Evolutionary conservation across 2,329 filamentous ascomycete genomes (phyloP).

Genomic region (Diatrype stigma): DNA sequence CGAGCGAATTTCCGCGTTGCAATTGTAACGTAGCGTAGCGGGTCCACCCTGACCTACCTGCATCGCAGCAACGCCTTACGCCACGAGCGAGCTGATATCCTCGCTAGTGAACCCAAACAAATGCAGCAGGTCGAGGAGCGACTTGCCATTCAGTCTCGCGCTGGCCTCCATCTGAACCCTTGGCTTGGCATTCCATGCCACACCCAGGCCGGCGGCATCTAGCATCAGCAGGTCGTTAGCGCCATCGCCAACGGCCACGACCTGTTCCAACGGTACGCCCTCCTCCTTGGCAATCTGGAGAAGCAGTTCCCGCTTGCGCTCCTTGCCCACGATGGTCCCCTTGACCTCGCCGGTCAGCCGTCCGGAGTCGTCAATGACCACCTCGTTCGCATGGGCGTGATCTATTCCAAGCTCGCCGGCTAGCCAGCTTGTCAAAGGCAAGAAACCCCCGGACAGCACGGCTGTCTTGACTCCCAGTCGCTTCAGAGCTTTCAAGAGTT

Average conservation of each 20-base stretch:
- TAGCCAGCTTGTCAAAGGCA: slow-evolving; percentile 83
- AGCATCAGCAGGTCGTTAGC: slow-evolving; percentile 83
- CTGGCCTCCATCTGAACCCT: slow-evolving; percentile 74
- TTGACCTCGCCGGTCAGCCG: slow-evolving; percentile 68
- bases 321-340: slow-evolving; percentile 69
- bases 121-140: slow-evolving; percentile 67
- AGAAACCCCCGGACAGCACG: slow-evolving; percentile 88
- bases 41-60: not conserved
- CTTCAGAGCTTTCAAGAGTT: slow-evolving; percentile 71
- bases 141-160: slow-evolving; percentile 66
- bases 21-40: not conserved
- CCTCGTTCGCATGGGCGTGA: slow-evolving; percentile 84
- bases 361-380: slow-evolving; percentile 56
- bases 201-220: slow-evolving; percentile 67
- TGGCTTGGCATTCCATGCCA: slow-evolving; percentile 83
- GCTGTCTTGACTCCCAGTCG: slow-evolving; percentile 80
- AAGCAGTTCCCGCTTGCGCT: slow-evolving; percentile 70
- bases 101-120: slow-evolving; percentile 67
- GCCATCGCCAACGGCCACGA: slow-evolving; percentile 74
- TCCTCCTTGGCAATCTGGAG: slow-evolving; percentile 67
- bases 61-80: slow-evolving; percentile 17
- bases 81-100: slow-evolving; percentile 51
- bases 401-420: slow-evolving; percentile 77
- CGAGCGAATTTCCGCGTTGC: not conserved
- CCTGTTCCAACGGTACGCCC: slow-evolving; percentile 59